Evolutionary conservation across 352 stramenopile species (phyloP).

Genomic region (Pythium brachiatum): DNA sequence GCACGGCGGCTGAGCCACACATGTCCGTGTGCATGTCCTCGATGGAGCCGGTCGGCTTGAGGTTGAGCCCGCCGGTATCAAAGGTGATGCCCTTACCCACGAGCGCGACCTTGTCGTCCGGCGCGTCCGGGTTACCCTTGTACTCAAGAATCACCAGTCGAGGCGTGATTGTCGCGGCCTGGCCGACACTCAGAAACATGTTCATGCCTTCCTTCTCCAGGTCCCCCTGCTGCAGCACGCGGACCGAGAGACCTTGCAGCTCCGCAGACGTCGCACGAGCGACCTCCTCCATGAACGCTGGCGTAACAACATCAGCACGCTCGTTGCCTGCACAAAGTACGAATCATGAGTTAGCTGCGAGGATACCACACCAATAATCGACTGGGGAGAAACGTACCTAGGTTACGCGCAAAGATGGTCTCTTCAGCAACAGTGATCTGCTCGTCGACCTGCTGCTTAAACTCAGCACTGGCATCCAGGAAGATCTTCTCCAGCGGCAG

Average conservation of each 20-base stretch:
- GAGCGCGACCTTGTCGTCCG: constrained; percentile 68
- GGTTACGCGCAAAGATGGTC: constrained; percentile 83
- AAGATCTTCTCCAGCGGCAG: constrained; percentile 67
- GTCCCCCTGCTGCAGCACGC: constrained; percentile 78
- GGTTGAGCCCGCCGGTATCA: constrained; percentile 93
- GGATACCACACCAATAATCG: background rate
- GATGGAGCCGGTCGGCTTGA: constrained; percentile 91
- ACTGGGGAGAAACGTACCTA: constrained; percentile 33
- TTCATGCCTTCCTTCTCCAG: constrained; percentile 76
- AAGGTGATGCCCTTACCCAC: constrained; percentile 95
- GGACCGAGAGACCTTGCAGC: constrained; percentile 77
- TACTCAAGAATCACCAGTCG: constrained; percentile 87
- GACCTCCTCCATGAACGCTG: constrained; percentile 81
- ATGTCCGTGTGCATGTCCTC: constrained; percentile 94
- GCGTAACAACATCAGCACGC: constrained; percentile 70
- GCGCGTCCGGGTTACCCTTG: constrained; percentile 53
- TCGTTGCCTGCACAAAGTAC: constrained; percentile 49
- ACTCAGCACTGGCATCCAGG: constrained; percentile 48
- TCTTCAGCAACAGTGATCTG: constrained; percentile 70
- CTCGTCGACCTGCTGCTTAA: constrained; percentile 63
- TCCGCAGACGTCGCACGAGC: constrained; percentile 51
- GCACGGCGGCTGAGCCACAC: constrained; percentile 86
- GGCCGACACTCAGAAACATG: constrained; percentile 83
- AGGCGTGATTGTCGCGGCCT: constrained; percentile 64
- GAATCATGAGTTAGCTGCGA: background rate